Percentiles rank a stretch among this genome's conserved stretches.
These are phyloP conservation scores for Kodamaea neixiangensis DNA, from an alignment of 805 yeast species.

Conservation along the genomic window DNA sequence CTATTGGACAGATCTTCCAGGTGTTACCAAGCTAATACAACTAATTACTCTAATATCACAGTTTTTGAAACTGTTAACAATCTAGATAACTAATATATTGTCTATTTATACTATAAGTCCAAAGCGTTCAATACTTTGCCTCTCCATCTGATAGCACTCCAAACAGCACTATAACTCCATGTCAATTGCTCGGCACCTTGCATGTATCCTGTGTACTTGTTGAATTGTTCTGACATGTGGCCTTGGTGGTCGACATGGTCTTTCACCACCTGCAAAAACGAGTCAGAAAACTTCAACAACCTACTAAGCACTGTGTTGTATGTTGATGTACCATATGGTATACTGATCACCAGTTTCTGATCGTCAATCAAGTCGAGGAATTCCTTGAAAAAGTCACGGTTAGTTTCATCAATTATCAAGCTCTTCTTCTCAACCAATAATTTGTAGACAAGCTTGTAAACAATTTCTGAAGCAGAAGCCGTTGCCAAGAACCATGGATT, in stretches of 20 bases:
- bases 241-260: constrained; percentile 67
- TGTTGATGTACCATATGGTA: constrained; percentile 43
- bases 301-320: constrained; percentile 48
- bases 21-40: constrained; percentile 36
- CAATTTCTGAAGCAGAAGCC: constrained; percentile 63
- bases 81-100: constrained; percentile 3
- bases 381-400: constrained; percentile 32
- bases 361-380: constrained; percentile 27
- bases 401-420: constrained; percentile 39
- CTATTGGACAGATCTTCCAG: constrained; percentile 48
- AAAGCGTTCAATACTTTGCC: constrained; percentile 29
- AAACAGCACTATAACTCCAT: constrained; percentile 85
- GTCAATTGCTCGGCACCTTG: constrained; percentile 87
- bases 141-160: constrained; percentile 71
- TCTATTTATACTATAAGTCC: background rate
- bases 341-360: constrained; percentile 19
- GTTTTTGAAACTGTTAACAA: constrained; percentile 38
- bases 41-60: constrained; percentile 29
- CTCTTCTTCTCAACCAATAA: constrained; percentile 41
- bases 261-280: constrained; percentile 60
- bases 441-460: constrained; percentile 56
- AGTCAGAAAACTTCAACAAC: constrained; percentile 61
- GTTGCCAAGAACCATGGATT: constrained; percentile 93
- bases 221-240: constrained; percentile 86
- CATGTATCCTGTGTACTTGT: constrained; percentile 76